These are phyloP conservation scores for Glaciozyma martinii DNA, from an alignment of 768 basidiomycete genomes.

Conservation along the genomic window DNA sequence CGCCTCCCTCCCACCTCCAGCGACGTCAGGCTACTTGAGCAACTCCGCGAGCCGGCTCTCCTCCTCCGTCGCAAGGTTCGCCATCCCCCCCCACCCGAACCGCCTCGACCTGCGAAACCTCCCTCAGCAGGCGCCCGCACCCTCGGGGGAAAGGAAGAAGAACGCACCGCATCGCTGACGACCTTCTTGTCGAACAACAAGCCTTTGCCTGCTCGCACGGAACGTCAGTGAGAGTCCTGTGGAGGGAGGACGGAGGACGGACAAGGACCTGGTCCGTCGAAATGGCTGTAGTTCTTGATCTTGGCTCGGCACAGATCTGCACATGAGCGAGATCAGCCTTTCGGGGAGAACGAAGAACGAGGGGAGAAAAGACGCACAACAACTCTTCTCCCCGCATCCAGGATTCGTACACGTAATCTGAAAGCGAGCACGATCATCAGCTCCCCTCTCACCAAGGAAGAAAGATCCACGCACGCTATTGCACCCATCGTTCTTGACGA, in stretches of 20 bases:
- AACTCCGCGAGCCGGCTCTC: background rate
- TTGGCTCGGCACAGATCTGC: slow-evolving; percentile 2
- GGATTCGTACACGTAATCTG: slow-evolving; percentile 8
- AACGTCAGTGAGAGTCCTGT: background rate
- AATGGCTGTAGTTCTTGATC: background rate
- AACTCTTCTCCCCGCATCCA: background rate
- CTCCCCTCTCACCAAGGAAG: background rate
- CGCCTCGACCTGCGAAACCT: background rate
- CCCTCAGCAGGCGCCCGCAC: background rate
- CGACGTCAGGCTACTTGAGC: background rate
- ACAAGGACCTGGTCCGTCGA: background rate
- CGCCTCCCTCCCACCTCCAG: background rate
- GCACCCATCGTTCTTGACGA: slow-evolving; percentile 4
- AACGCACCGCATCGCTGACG: background rate
- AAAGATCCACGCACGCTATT: background rate
- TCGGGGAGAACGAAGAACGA: background rate
- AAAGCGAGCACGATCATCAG: background rate
- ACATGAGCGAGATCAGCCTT: background rate
- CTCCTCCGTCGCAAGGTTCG: background rate
- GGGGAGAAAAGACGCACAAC: slow-evolving; percentile 1
- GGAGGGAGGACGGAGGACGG: background rate
- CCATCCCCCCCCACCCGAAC: background rate
- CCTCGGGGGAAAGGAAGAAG: background rate
- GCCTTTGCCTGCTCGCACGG: background rate
- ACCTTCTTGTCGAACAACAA: background rate